Conservation (phyloP, 1,284 basidiomycete species). For the Boletellus deceptivus region DNA sequence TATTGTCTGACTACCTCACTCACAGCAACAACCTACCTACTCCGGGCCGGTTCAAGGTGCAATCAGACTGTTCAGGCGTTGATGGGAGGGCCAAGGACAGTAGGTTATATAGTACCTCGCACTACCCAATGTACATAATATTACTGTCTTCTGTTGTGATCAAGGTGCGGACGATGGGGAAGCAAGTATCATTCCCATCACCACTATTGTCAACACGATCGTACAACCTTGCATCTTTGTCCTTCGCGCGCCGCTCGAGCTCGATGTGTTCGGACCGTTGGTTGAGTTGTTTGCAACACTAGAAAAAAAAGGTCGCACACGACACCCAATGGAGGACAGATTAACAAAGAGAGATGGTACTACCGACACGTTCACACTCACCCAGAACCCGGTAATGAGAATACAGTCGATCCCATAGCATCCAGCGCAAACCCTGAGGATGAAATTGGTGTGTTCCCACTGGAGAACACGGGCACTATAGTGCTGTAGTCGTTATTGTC, state of each 20-base stretch:
- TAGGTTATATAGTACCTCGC: too few species aligned
- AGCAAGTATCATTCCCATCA: neutral
- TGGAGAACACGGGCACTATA: constrained; percentile 11
- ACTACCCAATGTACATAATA: neutral
- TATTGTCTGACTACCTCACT: too few species aligned
- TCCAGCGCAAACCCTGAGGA: constrained; percentile 18
- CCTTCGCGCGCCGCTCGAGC: neutral
- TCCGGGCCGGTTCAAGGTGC: too few species aligned
- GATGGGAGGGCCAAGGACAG: too few species aligned
- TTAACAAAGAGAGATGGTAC: too few species aligned
- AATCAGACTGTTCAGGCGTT: too few species aligned
- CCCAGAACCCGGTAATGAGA: constrained; percentile 15
- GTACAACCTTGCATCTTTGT: neutral
- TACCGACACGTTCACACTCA: constrained; percentile 8
- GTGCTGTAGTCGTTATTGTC: neutral
- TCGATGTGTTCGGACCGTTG: neutral
- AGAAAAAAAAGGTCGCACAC: neutral
- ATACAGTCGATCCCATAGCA: constrained; percentile 22
- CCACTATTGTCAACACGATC: neutral
- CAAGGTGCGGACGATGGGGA: constrained; percentile 3
- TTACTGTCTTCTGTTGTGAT: neutral
- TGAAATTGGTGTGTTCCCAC: constrained; percentile 12
- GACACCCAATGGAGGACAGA: too few species aligned
- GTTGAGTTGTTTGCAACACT: neutral
- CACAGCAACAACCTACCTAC: too few species aligned